A percentile compares a stretch with the other conserved stretches of the same genome.
phyloP scores from a whole-genome alignment of 2,329 filamentous ascomycete genomes.

The Calycina marina region DNA sequence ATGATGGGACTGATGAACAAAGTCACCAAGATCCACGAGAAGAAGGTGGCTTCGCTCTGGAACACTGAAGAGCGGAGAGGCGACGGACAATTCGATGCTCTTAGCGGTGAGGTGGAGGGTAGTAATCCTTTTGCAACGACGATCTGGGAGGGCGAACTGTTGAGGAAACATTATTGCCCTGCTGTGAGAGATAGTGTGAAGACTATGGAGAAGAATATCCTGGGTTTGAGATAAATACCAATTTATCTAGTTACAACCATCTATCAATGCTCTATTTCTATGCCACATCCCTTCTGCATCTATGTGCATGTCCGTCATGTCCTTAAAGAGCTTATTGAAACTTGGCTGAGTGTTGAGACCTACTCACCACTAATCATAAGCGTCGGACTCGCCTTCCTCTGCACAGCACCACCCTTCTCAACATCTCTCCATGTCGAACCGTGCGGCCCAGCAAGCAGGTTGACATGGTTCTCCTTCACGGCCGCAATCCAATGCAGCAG shows the following conservation, averaged over 20 bases:
- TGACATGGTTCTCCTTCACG: conserved; percentile 9
- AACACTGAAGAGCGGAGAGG: conserved; percentile 87
- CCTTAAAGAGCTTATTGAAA: no score
- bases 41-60: conserved; percentile 78
- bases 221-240: conserved; percentile 19
- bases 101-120: conserved; percentile 60
- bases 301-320: no score
- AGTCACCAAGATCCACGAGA: conserved; percentile 66
- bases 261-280: no score
- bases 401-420: no score
- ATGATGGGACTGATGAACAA: conserved; percentile 64
- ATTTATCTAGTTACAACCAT: no score
- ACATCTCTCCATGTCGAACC: no score
- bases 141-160: conserved; percentile 83
- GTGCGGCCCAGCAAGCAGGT: conserved; percentile 8
- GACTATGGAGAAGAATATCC: conserved; percentile 47
- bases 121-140: conserved; percentile 86
- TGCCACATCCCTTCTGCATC: no score
- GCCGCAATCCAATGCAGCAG: conserved; percentile 10
- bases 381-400: no score
- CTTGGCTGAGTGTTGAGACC: no score
- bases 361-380: no score
- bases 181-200: conserved; percentile 64
- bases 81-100: conserved; percentile 70
- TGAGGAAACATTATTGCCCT: conserved; percentile 76